Percentiles rank a stretch among this genome's conserved stretches.
These are phyloP conservation scores for Daedaleopsis sinensis DNA, from an alignment of 768 basidiomycete species.

Conservation along the genomic window DNA sequence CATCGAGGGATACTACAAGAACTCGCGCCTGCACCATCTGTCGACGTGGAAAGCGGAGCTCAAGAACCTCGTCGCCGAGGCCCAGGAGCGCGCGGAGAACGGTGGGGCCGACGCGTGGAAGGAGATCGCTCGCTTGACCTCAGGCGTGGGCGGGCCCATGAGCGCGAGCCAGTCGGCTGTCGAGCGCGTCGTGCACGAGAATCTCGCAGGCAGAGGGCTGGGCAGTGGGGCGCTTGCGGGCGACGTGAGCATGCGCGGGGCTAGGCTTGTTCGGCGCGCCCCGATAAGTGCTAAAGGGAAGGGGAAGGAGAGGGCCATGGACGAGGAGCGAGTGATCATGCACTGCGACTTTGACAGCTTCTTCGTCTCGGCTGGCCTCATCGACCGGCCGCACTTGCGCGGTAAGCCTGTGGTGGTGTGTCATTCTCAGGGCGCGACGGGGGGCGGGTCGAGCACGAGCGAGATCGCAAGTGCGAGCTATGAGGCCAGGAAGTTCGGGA, in stretches of 20 bases:
- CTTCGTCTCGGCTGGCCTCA: constrained; percentile 91
- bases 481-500: constrained; percentile 85
- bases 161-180: constrained; percentile 26
- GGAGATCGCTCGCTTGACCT: not conserved
- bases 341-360: constrained; percentile 97
- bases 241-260: constrained; percentile 37
- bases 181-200: constrained; percentile 36
- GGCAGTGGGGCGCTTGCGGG: constrained; percentile 36
- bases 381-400: constrained; percentile 76
- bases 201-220: constrained; percentile 27
- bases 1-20: constrained; percentile 69
- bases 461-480: constrained; percentile 96
- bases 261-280: constrained; percentile 50
- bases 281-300: constrained; percentile 56
- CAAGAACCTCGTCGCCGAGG: constrained; percentile 74
- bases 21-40: constrained; percentile 92
- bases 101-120: constrained; percentile 22
- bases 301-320: constrained; percentile 52
- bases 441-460: constrained; percentile 80
- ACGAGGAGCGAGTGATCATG: constrained; percentile 70
- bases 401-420: constrained; percentile 95
- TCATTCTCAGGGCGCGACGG: constrained; percentile 82
- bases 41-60: constrained; percentile 93
- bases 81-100: constrained; percentile 70
- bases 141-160: not conserved